phyloP scores from a whole-genome alignment of 1,284 basidiomycete species.

The Flammula alnicola region DNA sequence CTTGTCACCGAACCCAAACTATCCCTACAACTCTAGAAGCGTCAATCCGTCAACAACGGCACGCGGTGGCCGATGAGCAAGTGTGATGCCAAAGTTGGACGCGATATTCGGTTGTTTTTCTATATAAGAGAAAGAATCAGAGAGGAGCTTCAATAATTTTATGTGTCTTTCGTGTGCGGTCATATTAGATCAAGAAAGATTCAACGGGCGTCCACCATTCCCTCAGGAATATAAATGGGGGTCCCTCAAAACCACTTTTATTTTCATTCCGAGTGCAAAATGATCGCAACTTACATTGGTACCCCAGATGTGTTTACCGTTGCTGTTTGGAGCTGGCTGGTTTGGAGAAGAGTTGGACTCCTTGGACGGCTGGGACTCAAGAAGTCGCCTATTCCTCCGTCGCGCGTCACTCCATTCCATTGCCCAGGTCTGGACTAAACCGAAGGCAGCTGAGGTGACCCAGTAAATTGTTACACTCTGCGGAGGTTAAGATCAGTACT shows the following conservation, averaged over 20 bases:
- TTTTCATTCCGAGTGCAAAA: conserved; percentile 57
- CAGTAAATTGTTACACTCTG: conserved; percentile 84
- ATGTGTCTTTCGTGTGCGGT: conserved; percentile 36
- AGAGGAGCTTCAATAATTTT: conserved; percentile 6
- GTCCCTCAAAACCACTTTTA: conserved; percentile 74
- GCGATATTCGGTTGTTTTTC: neutral
- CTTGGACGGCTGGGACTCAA: neutral
- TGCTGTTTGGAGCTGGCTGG: neutral
- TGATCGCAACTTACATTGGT: conserved; percentile 13
- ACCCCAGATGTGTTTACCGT: neutral
- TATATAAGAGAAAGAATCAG: conserved; percentile 6
- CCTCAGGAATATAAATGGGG: conserved; percentile 39
- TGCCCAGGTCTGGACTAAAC: conserved; percentile 78
- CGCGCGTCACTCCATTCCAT: conserved; percentile 67
- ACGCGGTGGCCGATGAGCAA: too few species aligned
- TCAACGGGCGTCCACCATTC: conserved; percentile 54
- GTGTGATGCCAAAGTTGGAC: too few species aligned
- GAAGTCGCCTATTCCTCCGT: conserved; percentile 39
- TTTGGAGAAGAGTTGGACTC: neutral
- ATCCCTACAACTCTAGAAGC: too few species aligned
- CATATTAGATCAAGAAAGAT: conserved; percentile 88
- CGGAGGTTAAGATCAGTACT: conserved; percentile 12
- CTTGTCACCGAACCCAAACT: too few species aligned
- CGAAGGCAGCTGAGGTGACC: conserved; percentile 82
- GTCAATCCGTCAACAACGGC: too few species aligned